phyloP scores from a whole-genome alignment of 164 flowering plant species.

The Brasenia schreberi region DNA sequence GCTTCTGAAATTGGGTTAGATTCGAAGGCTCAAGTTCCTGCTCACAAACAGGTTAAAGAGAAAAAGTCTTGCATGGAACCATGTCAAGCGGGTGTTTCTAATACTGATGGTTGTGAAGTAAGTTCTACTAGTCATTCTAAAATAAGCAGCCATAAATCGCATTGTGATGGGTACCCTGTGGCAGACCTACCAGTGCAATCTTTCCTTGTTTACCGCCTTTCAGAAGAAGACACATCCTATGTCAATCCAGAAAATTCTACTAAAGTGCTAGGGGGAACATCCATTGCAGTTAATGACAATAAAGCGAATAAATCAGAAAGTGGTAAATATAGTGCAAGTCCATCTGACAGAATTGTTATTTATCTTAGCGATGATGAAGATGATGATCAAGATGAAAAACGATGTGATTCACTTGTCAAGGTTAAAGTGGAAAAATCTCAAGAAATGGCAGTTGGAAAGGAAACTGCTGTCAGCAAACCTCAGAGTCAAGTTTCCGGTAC shows the following conservation, averaged over 20 bases:
- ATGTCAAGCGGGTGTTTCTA: background rate
- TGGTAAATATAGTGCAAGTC: slow-evolving; percentile 2
- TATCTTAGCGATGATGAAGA: slow-evolving; percentile 19
- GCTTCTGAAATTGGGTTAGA: background rate
- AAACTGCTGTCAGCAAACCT: background rate
- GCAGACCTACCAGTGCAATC: slow-evolving; percentile 1
- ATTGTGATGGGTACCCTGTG: slow-evolving; percentile 1
- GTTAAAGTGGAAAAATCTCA: background rate
- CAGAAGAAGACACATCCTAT: slow-evolving; percentile 12
- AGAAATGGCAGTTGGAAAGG: background rate
- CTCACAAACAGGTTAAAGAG: background rate
- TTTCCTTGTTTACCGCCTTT: slow-evolving; percentile 7
- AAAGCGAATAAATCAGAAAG: slow-evolving; percentile 6
- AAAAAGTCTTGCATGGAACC: too few species aligned
- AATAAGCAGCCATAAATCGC: slow-evolving; percentile 4
- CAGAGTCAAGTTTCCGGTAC: background rate
- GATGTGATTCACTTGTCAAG: background rate
- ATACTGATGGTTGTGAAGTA: slow-evolving; percentile 4
- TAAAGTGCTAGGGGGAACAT: background rate
- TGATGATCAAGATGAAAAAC: slow-evolving; percentile 1
- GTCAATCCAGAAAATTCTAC: slow-evolving; percentile 6
- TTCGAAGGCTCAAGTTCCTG: background rate
- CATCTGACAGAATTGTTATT: slow-evolving; percentile 8
- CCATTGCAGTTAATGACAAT: background rate
- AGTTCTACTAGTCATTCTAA: slow-evolving; percentile 1